Evolutionary conservation across 768 basidiomycete species (phyloP).

Genomic region (Lentinula lateritia): DNA sequence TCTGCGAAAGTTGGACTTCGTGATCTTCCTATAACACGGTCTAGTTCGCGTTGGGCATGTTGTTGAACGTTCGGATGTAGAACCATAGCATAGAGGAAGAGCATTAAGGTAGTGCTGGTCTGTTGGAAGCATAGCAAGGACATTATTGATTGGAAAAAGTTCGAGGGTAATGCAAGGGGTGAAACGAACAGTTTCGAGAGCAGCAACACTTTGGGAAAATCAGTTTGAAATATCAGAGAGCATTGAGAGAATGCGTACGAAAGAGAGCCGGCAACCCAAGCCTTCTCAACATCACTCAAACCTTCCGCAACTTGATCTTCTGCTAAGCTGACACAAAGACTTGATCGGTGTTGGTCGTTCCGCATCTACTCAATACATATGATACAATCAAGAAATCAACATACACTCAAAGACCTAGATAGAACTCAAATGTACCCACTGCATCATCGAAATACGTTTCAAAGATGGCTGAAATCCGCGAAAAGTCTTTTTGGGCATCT

Average conservation of each 20-base stretch:
- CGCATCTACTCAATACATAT: neutral
- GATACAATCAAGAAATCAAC: neutral
- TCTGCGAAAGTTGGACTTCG: constrained; percentile 16
- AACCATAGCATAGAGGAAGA: constrained; percentile 17
- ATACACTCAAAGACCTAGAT: constrained; percentile 11
- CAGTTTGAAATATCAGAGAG: neutral
- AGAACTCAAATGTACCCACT: constrained; percentile 13
- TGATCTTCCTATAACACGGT: constrained; percentile 15
- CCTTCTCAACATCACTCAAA: neutral
- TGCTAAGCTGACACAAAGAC: neutral
- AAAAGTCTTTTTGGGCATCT: neutral
- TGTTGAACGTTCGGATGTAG: constrained; percentile 16
- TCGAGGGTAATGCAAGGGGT: neutral
- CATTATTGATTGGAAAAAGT: neutral
- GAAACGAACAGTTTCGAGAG: neutral
- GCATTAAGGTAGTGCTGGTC: constrained; percentile 7
- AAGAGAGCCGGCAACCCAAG: neutral
- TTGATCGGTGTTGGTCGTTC: neutral
- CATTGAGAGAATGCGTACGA: neutral
- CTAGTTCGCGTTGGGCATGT: constrained; percentile 20
- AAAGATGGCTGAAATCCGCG: neutral
- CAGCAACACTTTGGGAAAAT: neutral
- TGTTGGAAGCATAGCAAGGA: neutral
- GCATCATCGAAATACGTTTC: neutral
- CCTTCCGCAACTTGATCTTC: constrained; percentile 11